Percentiles rank a stretch among this genome's conserved stretches.
phyloP scores from a whole-genome alignment of 1,284 basidiomycete species.

The Moesziomyces aphidis region DNA sequence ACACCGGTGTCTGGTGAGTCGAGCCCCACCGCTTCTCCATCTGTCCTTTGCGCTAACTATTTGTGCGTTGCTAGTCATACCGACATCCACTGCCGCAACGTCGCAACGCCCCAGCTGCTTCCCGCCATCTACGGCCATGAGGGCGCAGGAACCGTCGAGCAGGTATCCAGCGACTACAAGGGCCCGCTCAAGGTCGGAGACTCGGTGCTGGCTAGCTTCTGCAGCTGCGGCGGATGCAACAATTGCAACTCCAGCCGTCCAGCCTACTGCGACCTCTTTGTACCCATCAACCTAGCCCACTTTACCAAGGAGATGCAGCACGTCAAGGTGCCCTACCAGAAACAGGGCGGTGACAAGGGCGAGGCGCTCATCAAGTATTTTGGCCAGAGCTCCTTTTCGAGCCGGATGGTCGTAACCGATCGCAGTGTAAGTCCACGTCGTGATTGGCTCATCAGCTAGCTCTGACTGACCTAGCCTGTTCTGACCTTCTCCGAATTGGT shows the following conservation, averaged over 20 bases:
- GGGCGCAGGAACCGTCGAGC: conserved; percentile 25
- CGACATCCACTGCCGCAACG: conserved; percentile 12
- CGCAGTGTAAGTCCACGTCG: conserved; percentile 14
- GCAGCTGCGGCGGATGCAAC: conserved; percentile 33
- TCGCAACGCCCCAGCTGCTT: conserved; percentile 4
- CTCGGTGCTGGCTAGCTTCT: conserved; percentile 30
- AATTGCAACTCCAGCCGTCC: conserved; percentile 24
- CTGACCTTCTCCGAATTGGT: too few species aligned
- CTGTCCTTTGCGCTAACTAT: too few species aligned
- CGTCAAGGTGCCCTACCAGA: conserved; percentile 13
- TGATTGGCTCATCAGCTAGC: too few species aligned
- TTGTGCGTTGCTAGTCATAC: conserved; percentile 8
- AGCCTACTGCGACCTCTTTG: conserved; percentile 20
- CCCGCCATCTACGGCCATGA: conserved; percentile 31
- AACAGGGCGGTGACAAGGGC: conserved; percentile 8
- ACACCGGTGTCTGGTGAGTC: conserved; percentile 22
- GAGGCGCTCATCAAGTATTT: conserved; percentile 29
- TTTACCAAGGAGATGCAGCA: conserved; percentile 26
- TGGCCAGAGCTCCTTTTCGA: conserved; percentile 38
- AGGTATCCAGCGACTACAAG: conserved; percentile 14
- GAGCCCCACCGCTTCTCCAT: neutral
- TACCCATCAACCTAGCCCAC: conserved; percentile 16
- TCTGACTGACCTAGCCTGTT: too few species aligned
- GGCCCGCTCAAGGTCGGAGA: conserved; percentile 20
- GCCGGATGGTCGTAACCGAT: conserved; percentile 26